Base-by-base conservation (phyloP, 495 filamentous ascomycete species). In the Staphylotrichum longicolle region DNA sequence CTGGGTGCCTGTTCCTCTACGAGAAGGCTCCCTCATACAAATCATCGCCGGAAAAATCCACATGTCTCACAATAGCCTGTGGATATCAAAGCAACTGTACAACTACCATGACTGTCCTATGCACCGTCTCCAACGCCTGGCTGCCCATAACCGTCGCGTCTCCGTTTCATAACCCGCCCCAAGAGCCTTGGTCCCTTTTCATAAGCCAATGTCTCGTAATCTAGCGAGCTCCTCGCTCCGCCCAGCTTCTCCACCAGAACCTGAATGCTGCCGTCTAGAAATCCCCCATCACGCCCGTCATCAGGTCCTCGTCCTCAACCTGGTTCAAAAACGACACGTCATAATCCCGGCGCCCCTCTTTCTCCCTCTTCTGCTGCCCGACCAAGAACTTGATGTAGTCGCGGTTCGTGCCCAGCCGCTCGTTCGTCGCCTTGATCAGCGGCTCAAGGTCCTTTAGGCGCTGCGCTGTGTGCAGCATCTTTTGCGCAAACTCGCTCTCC, bases 271-370 rank as follows among this genome's bases (percentile, higher is more conserved):
- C 20, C 20, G 37, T 11, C 35, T 44, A 35, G 14, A 30, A 59
- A 2, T 34, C 54, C 49, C 32, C 14, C 15, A 55, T 30, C 14
- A 72, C 51, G n/a, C 65, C 71, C 49, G 63, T 68, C 87, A 90
- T 89, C 45, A 90, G 74, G 66, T 90, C 86, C 69, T 89, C 86
- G 52, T 89, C 86, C 53, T 85, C 79, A 4, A 84, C 75, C 48
- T 74, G 68, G 5, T 67, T 68, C 60, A 74, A 74, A 44, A 76
- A 76, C 51, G 39, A 10, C n/a, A 35, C 5, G 3, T 49, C 40
- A 9, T 48, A 40, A 40, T 42, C 12, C 42, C 54, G 34, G 47
- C 56, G 60, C 42, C 32, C 53, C 40, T 50, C 55, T 56, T 58
- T 49, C 42, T 75, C 75, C 45, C 69, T 70, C 65, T 77, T 82